Evolutionary conservation across 2,329 filamentous ascomycete species (phyloP).

Genomic region (Corynespora cassiicola): DNA sequence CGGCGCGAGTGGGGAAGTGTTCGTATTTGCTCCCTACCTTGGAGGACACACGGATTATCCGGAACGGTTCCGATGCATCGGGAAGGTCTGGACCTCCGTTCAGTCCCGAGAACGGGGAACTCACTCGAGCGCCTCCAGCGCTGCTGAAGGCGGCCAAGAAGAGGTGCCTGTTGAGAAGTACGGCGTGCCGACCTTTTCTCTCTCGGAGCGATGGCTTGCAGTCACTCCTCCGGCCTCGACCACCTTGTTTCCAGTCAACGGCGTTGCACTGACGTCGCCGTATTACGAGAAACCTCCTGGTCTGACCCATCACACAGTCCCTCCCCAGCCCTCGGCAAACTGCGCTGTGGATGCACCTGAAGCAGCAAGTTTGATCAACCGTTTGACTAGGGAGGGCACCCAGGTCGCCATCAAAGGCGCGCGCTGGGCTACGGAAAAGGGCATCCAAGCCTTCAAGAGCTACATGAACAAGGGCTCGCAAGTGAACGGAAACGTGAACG

Average conservation of each 20-base stretch:
- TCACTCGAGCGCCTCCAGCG: slow-evolving; percentile 43
- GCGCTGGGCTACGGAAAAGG: slow-evolving; percentile 78
- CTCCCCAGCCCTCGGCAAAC: slow-evolving; percentile 70
- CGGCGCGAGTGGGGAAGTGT: slow-evolving; percentile 85
- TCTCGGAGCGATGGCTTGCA: slow-evolving; percentile 78
- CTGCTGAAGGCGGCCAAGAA: slow-evolving; percentile 43
- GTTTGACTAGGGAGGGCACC: slow-evolving; percentile 78
- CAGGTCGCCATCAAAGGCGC: slow-evolving; percentile 79
- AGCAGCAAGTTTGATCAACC: slow-evolving; percentile 74
- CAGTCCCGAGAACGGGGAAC: slow-evolving; percentile 58
- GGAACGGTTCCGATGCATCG: slow-evolving; percentile 69
- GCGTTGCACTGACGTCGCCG: slow-evolving; percentile 61
- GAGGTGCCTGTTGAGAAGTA: slow-evolving; percentile 42
- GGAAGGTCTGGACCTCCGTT: slow-evolving; percentile 90
- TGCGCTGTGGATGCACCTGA: slow-evolving; percentile 76
- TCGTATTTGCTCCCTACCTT: slow-evolving; percentile 64
- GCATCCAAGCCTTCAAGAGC: slow-evolving; percentile 77
- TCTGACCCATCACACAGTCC: slow-evolving; percentile 67
- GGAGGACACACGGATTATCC: slow-evolving; percentile 32
- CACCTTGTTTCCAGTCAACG: slow-evolving; percentile 73
- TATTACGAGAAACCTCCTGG: slow-evolving; percentile 63
- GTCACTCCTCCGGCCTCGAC: slow-evolving; percentile 77
- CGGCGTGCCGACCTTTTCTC: slow-evolving; percentile 70
- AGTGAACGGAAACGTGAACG: slow-evolving; percentile 19
- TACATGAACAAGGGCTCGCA: slow-evolving; percentile 69